Evolutionary conservation across 257 asterid species (phyloP).

Genomic region (Fraxinus pennsylvanica): DNA sequence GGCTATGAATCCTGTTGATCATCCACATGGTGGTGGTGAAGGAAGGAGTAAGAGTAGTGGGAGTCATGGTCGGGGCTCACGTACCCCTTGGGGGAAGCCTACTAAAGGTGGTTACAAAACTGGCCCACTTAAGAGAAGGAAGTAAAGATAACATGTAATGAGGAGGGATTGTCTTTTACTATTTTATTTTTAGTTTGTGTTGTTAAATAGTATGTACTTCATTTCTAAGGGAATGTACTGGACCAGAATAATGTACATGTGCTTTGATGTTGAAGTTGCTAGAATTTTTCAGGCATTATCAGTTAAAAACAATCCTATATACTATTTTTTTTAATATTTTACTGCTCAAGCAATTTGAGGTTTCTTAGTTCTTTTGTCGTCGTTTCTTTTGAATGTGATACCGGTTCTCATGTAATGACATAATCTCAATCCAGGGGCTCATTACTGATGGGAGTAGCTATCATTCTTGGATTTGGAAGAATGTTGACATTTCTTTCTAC

Average conservation of each 20-base stretch:
- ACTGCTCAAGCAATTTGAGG: neutral
- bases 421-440: neutral
- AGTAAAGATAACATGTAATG: constrained; percentile 23
- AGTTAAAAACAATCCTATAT: neutral
- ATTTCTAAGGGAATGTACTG: neutral
- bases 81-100: constrained; percentile 94
- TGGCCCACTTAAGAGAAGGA: constrained; percentile 65
- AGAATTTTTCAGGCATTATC: neutral
- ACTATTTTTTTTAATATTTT: neutral
- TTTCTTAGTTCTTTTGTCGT: neutral
- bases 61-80: constrained; percentile 59
- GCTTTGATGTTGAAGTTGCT: neutral
- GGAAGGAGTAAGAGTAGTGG: constrained; percentile 96
- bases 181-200: neutral
- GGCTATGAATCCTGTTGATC: constrained; percentile 88
- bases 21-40: constrained; percentile 98
- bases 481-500: neutral
- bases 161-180: neutral
- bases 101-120: constrained; percentile 88
- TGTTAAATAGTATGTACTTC: neutral
- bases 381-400: neutral
- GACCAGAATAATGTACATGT: neutral
- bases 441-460: neutral
- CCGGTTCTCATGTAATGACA: neutral
- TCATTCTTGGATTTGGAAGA: too few relatives aligned